A percentile compares a stretch with the other conserved stretches of the same genome.
Conservation (phyloP, 176 grass and related monocot genomes). For the Raddia guianensis region DNA sequence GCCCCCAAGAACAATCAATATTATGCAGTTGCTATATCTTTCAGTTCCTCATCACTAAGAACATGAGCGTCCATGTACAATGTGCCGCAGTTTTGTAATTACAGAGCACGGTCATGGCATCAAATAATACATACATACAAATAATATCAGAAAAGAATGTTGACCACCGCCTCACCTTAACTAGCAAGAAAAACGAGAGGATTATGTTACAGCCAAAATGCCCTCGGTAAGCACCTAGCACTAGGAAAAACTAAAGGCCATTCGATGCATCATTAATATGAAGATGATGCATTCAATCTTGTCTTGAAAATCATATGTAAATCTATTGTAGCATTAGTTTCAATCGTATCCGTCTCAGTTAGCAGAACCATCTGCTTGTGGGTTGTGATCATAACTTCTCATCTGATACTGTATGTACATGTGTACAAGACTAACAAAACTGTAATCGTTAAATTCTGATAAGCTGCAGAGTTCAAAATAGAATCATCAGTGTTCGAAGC, state of each 20-base stretch:
- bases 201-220: slow-evolving; percentile 45
- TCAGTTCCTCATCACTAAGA: too few relatives aligned
- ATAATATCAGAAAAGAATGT: slow-evolving; percentile 32
- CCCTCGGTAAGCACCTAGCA: slow-evolving; percentile 26
- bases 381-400: slow-evolving; percentile 21
- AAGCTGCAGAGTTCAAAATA: slow-evolving; percentile 30
- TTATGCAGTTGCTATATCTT: too few relatives aligned
- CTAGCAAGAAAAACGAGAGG: slow-evolving; percentile 18
- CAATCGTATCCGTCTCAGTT: slow-evolving; percentile 20
- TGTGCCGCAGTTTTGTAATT: slow-evolving; percentile 25
- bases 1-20: too few relatives aligned
- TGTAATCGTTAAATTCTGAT: slow-evolving; percentile 28
- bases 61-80: slow-evolving; percentile 35
- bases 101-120: slow-evolving; percentile 20
- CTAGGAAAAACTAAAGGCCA: slow-evolving; percentile 23
- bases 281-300: neutral
- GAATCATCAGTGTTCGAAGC: slow-evolving; percentile 19
- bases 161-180: slow-evolving; percentile 20
- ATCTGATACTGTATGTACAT: slow-evolving; percentile 49
- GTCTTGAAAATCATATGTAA: slow-evolving; percentile 29
- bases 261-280: neutral
- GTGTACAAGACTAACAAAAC: slow-evolving; percentile 35
- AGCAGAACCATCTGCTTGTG: slow-evolving; percentile 36
- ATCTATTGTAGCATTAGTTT: slow-evolving; percentile 10
- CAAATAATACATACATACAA: slow-evolving; percentile 31